Conservation (phyloP, 441 rosid species). For the Pelargonium fulgidum region DNA sequence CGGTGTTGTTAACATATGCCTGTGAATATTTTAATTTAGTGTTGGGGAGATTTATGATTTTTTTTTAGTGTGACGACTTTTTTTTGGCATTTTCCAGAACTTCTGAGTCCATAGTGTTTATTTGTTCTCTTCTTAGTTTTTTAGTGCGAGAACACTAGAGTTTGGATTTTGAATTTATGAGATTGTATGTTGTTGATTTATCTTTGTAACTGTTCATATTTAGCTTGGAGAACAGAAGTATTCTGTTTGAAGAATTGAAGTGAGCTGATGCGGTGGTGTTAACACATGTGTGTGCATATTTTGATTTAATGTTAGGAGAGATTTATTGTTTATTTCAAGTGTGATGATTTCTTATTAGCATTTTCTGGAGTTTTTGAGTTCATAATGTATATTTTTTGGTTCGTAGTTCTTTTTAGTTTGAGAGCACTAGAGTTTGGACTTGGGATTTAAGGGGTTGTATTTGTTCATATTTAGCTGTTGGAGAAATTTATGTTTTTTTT, state of each 20-base stretch:
- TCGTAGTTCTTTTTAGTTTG: too few relatives aligned
- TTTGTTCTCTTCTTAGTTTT: background rate
- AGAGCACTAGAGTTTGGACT: too few relatives aligned
- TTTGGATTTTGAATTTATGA: background rate
- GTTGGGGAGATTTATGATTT: background rate
- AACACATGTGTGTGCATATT: slow-evolving; percentile 36
- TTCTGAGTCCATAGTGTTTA: background rate
- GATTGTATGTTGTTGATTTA: background rate
- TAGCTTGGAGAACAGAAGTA: slow-evolving; percentile 46
- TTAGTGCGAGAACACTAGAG: background rate
- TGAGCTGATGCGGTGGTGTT: slow-evolving; percentile 52
- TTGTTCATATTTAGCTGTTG: slow-evolving; percentile 31
- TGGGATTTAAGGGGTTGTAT: background rate
- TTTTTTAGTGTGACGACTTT: background rate
- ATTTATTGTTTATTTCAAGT: too few relatives aligned
- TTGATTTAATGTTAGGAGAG: background rate
- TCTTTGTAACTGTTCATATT: slow-evolving; percentile 14
- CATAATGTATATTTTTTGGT: too few relatives aligned
- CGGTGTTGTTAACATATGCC: slow-evolving; percentile 42
- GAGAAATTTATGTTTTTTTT: slow-evolving; percentile 21
- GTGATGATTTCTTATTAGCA: too few relatives aligned
- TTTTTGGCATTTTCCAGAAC: background rate
- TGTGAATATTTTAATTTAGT: slow-evolving; percentile 22
- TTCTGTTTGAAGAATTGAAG: too few relatives aligned
- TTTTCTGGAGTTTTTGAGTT: too few relatives aligned